Percentiles rank a stretch among this genome's conserved stretches.
Evolutionary conservation across 225 moss, liverwort and hornwort genomes (phyloP).

Genomic region (Rhytidiadelphus loreus): DNA sequence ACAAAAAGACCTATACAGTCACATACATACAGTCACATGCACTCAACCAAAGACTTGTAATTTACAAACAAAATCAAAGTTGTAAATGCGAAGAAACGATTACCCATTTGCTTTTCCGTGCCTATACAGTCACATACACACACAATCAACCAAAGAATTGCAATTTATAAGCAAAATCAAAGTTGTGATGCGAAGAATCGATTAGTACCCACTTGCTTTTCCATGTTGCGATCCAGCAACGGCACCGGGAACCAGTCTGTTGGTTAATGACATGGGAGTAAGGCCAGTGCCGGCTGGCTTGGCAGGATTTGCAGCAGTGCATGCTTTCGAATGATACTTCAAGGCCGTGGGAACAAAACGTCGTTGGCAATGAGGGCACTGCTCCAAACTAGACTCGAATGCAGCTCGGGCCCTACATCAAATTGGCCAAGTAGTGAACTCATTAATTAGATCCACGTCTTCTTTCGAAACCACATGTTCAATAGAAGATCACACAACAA

Average conservation of each 20-base stretch:
- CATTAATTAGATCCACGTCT: background rate
- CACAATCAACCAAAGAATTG: background rate
- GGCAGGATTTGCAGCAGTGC: conserved; percentile 46
- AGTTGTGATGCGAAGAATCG: background rate
- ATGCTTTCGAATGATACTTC: conserved; percentile 46
- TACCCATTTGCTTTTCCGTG: conserved; percentile 45
- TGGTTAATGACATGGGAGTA: conserved; percentile 44
- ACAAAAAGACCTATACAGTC: background rate
- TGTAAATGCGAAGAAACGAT: background rate
- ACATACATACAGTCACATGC: too few species aligned
- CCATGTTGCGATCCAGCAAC: conserved; percentile 32
- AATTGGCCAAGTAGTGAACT: background rate
- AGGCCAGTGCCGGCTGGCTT: conserved; percentile 68
- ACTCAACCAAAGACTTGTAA: background rate
- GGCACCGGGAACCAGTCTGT: conserved; percentile 36
- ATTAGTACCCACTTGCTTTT: conserved; percentile 39
- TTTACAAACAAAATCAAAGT: background rate
- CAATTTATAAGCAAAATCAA: background rate
- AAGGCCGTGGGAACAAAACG: conserved; percentile 53
- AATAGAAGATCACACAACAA: background rate
- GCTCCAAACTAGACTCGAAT: conserved; percentile 45
- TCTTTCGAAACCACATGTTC: background rate
- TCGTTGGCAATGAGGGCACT: conserved; percentile 44
- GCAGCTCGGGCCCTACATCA: conserved; percentile 45
- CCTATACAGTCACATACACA: too few species aligned